Evolutionary conservation across 352 stramenopile genomes (phyloP).

Genomic region (Detonula confervacea): DNA sequence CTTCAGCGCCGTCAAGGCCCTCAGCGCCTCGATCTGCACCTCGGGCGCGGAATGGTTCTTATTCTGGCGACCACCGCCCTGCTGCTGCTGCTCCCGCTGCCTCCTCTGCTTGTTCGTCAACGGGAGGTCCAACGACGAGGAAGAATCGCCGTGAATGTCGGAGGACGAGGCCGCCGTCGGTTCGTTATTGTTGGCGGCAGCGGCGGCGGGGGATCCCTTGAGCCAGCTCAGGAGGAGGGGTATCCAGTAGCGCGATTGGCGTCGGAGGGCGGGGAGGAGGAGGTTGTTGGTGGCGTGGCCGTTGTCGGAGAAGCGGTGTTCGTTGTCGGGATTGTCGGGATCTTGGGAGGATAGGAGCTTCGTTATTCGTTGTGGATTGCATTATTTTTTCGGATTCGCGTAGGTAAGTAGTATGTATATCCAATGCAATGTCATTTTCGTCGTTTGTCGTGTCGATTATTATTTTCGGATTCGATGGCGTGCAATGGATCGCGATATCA

Average conservation of each 20-base stretch:
- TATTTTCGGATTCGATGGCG: too few species aligned
- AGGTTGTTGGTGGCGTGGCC: too few species aligned
- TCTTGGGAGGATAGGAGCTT: slow-evolving; percentile 43
- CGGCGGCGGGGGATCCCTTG: slow-evolving; percentile 23
- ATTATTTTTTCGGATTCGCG: too few species aligned
- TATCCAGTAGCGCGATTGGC: slow-evolving; percentile 56
- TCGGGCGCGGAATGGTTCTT: slow-evolving; percentile 30
- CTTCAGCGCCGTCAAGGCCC: slow-evolving; percentile 86
- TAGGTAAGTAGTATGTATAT: too few species aligned
- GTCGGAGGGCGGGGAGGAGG: slow-evolving; percentile 30
- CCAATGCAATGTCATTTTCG: too few species aligned
- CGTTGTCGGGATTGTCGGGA: background rate
- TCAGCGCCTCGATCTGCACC: slow-evolving; percentile 88
- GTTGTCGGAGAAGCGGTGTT: too few species aligned
- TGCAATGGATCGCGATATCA: too few species aligned
- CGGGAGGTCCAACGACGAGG: background rate
- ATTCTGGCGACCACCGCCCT: too few species aligned
- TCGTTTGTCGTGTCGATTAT: too few species aligned
- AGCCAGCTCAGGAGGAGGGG: slow-evolving; percentile 50
- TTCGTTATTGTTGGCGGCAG: slow-evolving; percentile 9
- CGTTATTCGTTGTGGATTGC: background rate
- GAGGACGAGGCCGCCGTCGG: slow-evolving; percentile 10
- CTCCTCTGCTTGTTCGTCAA: slow-evolving; percentile 6
- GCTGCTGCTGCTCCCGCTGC: too few species aligned
- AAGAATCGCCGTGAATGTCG: slow-evolving; percentile 29